Base-by-base conservation (phyloP, 768 basidiomycete species). In the Boletus eberwhitei region DNA sequence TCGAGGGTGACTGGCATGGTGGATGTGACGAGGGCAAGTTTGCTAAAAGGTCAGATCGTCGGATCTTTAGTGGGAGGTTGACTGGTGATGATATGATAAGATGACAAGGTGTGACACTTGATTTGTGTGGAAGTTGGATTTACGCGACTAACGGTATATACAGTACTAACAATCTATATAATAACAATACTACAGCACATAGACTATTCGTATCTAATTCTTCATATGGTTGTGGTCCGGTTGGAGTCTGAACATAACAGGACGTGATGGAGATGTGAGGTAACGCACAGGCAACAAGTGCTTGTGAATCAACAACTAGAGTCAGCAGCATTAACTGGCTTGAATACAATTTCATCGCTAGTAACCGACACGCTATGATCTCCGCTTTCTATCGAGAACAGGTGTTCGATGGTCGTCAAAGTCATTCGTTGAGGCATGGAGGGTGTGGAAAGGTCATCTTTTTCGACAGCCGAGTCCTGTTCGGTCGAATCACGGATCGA, bases 1-100 rank as follows among this genome's bases (percentile, higher is more conserved):
- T 70, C 62, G 8, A 56, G 39, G 22, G 63, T 69, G 50, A 73
- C 48, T 22, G 50, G 53, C 54, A 59, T 62, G 26, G 35, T 52
- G 38, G 19, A 24, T 24, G n/a, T 22, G 29, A 32, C 21, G 29
- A n/a, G 19, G 8, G 24, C 4, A 13, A 32, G 14, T 11, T 13
- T 12, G 14, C 2, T 17, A 4, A 5, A 22, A 43, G 24, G 8
- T 26, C 24, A 43, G 14, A 19, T 8, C 2, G 11, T 41, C 14
- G 31, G 41, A 26, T 26, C 17, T 17, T 43, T 19, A 29, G 19
- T 24, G 24, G 41, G 8, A n/a, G n/a, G n/a, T n/a, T n/a, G n/a
- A n/a, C 13, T 9, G 24, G 31, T 21, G 21, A 7, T 17, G 34
- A 16, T 35, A 24, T n/a, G 35, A 37, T 37, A 37, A 22, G 40